A percentile compares a stretch with the other conserved stretches of the same genome.
phyloP scores from a whole-genome alignment of 768 basidiomycete genomes.

The Lactarius pseudohatsudake region DNA sequence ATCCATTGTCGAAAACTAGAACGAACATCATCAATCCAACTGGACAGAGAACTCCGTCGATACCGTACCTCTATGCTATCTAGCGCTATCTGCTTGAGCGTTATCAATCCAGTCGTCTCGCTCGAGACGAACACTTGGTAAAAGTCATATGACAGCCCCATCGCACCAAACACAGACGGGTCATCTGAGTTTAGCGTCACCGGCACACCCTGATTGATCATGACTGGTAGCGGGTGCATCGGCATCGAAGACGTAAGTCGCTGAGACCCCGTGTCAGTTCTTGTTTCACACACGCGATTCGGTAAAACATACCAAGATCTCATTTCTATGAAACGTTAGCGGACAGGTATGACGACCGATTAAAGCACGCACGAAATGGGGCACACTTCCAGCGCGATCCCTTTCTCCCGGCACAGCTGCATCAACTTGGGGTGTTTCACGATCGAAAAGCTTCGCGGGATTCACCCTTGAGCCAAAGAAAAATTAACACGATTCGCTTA shows the following conservation, averaged over 20 bases:
- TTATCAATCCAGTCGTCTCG: slow-evolving; percentile 63
- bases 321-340: slow-evolving; percentile 50
- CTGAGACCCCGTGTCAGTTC: slow-evolving; percentile 37
- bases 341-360: slow-evolving; percentile 9
- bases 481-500: slow-evolving; percentile 32
- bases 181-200: slow-evolving; percentile 75
- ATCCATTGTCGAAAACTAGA: slow-evolving; percentile 20
- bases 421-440: slow-evolving; percentile 75
- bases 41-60: neutral
- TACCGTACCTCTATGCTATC: slow-evolving; percentile 58
- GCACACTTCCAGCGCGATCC: slow-evolving; percentile 72
- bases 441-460: slow-evolving; percentile 59
- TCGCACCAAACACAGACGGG: slow-evolving; percentile 69
- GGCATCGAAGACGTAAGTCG: slow-evolving; percentile 78
- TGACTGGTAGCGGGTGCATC: slow-evolving; percentile 70
- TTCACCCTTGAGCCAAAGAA: neutral
- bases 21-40: neutral
- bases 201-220: slow-evolving; percentile 71
- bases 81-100: slow-evolving; percentile 61
- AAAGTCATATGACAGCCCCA: slow-evolving; percentile 77
- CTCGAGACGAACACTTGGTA: slow-evolving; percentile 76
- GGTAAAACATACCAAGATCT: slow-evolving; percentile 55
- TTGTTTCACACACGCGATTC: neutral
- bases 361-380: slow-evolving; percentile 69
- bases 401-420: slow-evolving; percentile 59